Conservation (phyloP, 2,329 filamentous ascomycete genomes). For the Sphaerulina musiva region DNA sequence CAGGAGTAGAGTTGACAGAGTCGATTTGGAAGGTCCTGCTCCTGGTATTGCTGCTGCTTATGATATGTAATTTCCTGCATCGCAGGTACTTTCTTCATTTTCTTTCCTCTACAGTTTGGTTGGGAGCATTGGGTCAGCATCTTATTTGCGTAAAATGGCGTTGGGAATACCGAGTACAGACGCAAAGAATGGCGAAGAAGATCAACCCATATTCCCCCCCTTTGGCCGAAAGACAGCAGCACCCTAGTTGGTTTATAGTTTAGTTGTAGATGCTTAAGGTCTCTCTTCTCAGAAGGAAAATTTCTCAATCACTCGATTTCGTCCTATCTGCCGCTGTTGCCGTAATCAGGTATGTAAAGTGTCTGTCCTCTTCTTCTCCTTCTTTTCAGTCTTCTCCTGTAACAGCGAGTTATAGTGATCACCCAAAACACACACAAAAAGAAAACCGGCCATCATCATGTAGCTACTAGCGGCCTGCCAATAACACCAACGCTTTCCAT, state of each 20-base stretch:
- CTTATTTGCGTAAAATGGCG: no score
- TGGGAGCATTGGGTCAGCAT: no score
- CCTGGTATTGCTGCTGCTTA: conserved; percentile 38
- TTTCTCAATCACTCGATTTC: not conserved
- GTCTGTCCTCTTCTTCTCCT: no score
- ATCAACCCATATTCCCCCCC: no score
- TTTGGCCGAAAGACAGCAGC: not conserved
- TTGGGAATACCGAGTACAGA: no score
- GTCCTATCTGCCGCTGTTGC: not conserved
- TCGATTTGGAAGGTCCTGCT: conserved; percentile 49
- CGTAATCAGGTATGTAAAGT: not conserved
- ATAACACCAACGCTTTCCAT: not conserved
- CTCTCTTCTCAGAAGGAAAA: not conserved
- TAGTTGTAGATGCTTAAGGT: not conserved
- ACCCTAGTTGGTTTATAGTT: not conserved
- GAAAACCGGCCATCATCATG: not conserved
- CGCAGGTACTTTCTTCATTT: no score
- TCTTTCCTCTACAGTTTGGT: no score
- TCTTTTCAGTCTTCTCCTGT: not conserved
- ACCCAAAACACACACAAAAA: not conserved
- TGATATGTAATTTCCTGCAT: conserved; percentile 9
- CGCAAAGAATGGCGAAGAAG: no score
- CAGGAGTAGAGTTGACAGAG: conserved; percentile 43
- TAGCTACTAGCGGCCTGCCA: not conserved
- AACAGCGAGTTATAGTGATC: not conserved